These are phyloP conservation scores for Talaromyces trachyspermus DNA, from an alignment of 495 filamentous ascomycete species.

Conservation along the genomic window DNA sequence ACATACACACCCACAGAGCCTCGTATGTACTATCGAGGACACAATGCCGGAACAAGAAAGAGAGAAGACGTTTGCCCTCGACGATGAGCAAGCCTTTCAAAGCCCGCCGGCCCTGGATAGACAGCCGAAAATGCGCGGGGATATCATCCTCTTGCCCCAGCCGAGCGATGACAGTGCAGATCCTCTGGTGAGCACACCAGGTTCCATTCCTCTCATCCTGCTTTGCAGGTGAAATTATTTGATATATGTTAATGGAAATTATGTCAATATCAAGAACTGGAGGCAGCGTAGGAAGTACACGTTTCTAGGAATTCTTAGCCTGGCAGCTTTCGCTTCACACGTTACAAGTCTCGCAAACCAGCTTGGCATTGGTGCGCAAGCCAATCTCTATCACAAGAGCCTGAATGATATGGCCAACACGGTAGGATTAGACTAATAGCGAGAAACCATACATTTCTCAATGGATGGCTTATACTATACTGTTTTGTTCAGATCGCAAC, in stretches of 20 bases:
- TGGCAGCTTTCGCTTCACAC: slow-evolving; percentile 10
- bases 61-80: too few species aligned
- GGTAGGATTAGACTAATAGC: slow-evolving; percentile 11
- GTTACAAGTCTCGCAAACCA: slow-evolving; percentile 9
- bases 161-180: slow-evolving; percentile 16
- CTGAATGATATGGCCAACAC: slow-evolving; percentile 24
- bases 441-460: slow-evolving; percentile 1
- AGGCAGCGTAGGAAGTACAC: slow-evolving; percentile 8
- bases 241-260: not conserved
- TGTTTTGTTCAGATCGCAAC: slow-evolving; percentile 14
- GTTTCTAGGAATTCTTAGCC: slow-evolving; percentile 9
- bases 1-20: too few species aligned
- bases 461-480: not conserved
- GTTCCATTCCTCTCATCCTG: slow-evolving; percentile 8
- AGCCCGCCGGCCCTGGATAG: too few species aligned
- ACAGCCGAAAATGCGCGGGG: slow-evolving; percentile 4
- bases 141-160: slow-evolving; percentile 14
- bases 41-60: too few species aligned
- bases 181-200: slow-evolving; percentile 16
- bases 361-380: slow-evolving; percentile 22
- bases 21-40: too few species aligned
- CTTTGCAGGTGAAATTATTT: not conserved
- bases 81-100: too few species aligned
- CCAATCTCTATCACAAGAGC: slow-evolving; percentile 22
- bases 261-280: slow-evolving; percentile 4